Evolutionary conservation across 140 eudicot species (phyloP).

Genomic region (Bidens hawaiensis): DNA sequence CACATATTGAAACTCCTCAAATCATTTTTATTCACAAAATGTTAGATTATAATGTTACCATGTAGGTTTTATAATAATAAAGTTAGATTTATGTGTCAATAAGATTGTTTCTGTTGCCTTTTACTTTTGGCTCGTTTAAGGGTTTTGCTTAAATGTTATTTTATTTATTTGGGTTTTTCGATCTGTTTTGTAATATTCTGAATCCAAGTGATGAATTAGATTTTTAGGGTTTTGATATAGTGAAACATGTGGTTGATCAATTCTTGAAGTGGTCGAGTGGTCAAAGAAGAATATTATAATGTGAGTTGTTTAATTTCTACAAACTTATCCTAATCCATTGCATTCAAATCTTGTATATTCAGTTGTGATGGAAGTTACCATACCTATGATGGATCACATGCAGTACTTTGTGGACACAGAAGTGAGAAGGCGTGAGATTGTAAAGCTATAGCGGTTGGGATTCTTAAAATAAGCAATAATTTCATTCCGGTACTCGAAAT

Average conservation of each 20-base stretch:
- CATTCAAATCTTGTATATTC: slow-evolving; percentile 92
- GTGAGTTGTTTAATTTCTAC: slow-evolving; percentile 21
- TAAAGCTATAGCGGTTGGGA: too few relatives aligned
- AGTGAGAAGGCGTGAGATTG: too few relatives aligned
- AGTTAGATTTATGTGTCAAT: too few relatives aligned
- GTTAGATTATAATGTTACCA: too few relatives aligned
- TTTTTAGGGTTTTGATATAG: not conserved
- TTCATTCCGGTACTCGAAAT: too few relatives aligned
- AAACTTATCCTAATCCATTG: slow-evolving; percentile 89
- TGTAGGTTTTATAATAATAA: too few relatives aligned
- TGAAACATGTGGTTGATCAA: not conserved
- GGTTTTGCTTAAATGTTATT: not conserved
- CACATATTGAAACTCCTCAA: too few relatives aligned
- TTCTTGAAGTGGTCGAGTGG: not conserved
- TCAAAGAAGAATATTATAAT: slow-evolving; percentile 2
- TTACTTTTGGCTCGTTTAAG: slow-evolving; percentile 19
- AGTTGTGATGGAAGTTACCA: slow-evolving; percentile 71
- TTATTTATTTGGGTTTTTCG: not conserved
- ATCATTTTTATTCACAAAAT: too few relatives aligned
- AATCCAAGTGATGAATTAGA: slow-evolving; percentile 3
- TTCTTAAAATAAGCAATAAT: too few relatives aligned
- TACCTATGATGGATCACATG: slow-evolving; percentile 42
- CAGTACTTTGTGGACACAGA: slow-evolving; percentile 89
- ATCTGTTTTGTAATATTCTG: slow-evolving; percentile 16
- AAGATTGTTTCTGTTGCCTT: slow-evolving; percentile 13